Evolutionary conservation across 805 yeast genomes (phyloP).

Genomic region (Debaryomyces tyrocola): DNA sequence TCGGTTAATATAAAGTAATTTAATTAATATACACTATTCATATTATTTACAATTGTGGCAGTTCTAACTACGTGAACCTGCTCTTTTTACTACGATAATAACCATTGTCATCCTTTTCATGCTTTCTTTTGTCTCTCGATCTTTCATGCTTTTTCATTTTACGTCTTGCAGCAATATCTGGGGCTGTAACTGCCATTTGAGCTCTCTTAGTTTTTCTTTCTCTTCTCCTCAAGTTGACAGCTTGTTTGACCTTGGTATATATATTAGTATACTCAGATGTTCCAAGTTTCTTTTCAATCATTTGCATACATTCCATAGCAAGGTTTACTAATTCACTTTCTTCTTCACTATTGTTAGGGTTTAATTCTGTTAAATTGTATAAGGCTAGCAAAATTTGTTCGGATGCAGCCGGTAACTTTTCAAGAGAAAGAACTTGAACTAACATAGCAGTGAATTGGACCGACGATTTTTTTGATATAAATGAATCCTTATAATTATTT

Average conservation of each 20-base stretch:
- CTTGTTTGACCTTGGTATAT: constrained; percentile 63
- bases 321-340: constrained; percentile 53
- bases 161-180: constrained; percentile 78
- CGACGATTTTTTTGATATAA: constrained; percentile 62
- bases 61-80: constrained; percentile 15
- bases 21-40: not conserved
- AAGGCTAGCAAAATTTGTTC: constrained; percentile 57
- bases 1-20: no score
- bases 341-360: constrained; percentile 40
- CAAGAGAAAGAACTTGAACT: constrained; percentile 47
- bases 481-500: constrained; percentile 48
- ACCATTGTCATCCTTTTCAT: constrained; percentile 74
- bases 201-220: constrained; percentile 79
- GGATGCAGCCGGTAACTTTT: constrained; percentile 41
- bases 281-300: constrained; percentile 70
- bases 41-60: not conserved
- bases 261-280: constrained; percentile 62
- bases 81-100: constrained; percentile 66
- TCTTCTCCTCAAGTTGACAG: constrained; percentile 60
- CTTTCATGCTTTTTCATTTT: constrained; percentile 75
- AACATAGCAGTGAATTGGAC: constrained; percentile 71
- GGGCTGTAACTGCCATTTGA: constrained; percentile 71
- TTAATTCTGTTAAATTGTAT: constrained; percentile 46
- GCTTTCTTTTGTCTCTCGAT: constrained; percentile 74
- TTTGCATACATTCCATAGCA: constrained; percentile 64